A percentile compares a stretch with the other conserved stretches of the same genome.
Conservation (phyloP, 169 alveolate genomes). For the Plasmodium gallinaceum region DNA sequence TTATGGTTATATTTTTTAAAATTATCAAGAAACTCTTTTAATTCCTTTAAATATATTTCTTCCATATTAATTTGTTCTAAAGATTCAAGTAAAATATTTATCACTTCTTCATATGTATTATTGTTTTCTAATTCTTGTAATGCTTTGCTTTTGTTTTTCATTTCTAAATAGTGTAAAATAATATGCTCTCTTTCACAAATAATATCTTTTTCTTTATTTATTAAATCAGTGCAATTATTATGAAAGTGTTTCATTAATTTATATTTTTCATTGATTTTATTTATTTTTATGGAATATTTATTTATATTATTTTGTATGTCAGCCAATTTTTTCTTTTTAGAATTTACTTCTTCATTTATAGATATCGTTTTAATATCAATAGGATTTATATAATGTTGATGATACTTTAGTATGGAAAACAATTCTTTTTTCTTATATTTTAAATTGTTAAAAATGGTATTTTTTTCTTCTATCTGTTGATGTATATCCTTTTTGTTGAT, state of each 20-base stretch:
- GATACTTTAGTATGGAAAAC: neutral
- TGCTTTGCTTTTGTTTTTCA: neutral
- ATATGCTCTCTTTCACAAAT: neutral
- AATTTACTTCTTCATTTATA: neutral
- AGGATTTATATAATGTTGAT: constrained; percentile 21
- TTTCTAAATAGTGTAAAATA: neutral
- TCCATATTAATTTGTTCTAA: constrained; percentile 1
- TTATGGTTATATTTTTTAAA: neutral
- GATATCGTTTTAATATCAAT: neutral
- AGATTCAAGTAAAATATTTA: neutral
- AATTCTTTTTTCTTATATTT: constrained; percentile 20
- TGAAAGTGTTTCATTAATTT: neutral
- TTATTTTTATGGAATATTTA: constrained; percentile 7
- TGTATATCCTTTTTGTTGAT: neutral
- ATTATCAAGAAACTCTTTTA: neutral
- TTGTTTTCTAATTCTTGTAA: neutral
- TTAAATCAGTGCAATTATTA: constrained; percentile 6
- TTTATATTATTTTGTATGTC: constrained; percentile 19
- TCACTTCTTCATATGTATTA: neutral
- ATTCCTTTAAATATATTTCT: neutral
- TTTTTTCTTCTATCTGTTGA: constrained; percentile 19
- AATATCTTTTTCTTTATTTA: constrained; percentile 13
- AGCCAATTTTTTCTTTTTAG: neutral
- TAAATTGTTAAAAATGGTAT: constrained; percentile 4
- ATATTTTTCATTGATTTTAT: constrained; percentile 19